A percentile compares a stretch with the other conserved stretches of the same genome.
Evolutionary conservation across 169 alveolate species (phyloP).

Genomic region (Hepatocystis sp.): DNA sequence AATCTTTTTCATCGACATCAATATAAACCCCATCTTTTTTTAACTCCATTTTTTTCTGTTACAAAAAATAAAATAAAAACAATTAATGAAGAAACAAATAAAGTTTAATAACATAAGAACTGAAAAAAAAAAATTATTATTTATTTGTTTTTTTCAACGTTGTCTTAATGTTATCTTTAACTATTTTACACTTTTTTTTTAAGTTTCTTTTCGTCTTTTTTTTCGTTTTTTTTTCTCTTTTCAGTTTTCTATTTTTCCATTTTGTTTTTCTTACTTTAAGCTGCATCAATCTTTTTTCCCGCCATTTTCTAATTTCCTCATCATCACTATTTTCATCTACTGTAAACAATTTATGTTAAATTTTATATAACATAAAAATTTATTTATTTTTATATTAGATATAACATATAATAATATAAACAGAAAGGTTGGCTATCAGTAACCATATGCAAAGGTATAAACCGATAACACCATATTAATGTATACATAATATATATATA

Average conservation of each 20-base stretch:
- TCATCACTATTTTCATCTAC: constrained; percentile 74
- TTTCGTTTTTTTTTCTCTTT: neutral
- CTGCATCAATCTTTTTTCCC: constrained; percentile 48
- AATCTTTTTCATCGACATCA: constrained; percentile 79
- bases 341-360: no score
- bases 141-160: neutral
- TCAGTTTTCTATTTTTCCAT: neutral
- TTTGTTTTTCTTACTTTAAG: constrained; percentile 29
- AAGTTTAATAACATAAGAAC: neutral
- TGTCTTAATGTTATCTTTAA: no score
- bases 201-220: neutral
- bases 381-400: no score
- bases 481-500: no score
- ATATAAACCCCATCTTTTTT: constrained; percentile 73
- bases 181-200: no score
- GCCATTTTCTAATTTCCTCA: constrained; percentile 60
- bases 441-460: no score
- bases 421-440: no score
- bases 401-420: no score
- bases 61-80: no score
- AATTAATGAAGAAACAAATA: constrained; percentile 4
- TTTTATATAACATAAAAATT: constrained; percentile 6
- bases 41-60: constrained; percentile 48
- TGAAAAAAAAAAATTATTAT: neutral
- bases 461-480: no score